Conservation (phyloP, 805 yeast genomes). For the Teunomyces tritomae region DNA sequence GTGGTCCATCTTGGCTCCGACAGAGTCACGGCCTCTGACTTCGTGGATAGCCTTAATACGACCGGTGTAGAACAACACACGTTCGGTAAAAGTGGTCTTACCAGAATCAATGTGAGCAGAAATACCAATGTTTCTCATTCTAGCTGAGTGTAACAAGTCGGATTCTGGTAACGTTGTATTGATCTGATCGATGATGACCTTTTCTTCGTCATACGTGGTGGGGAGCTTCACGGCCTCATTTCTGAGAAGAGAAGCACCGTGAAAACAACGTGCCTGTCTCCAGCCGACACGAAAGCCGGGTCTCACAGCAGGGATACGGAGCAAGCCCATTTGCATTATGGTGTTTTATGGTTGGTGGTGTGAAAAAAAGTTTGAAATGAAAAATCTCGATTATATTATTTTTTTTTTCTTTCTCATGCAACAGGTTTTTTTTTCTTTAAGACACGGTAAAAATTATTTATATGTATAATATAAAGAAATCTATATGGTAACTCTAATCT, state of each 20-base stretch:
- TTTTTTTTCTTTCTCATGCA: too few species aligned
- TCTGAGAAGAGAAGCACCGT: not conserved
- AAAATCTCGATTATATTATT: too few species aligned
- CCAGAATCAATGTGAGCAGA: slow-evolving; percentile 99
- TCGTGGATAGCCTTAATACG: slow-evolving; percentile 96
- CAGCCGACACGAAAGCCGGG: not conserved
- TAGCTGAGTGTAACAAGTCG: slow-evolving; percentile 51
- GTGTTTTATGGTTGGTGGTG: not conserved
- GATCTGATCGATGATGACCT: slow-evolving; percentile 61
- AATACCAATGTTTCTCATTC: slow-evolving; percentile 91
- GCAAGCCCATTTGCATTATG: slow-evolving; percentile 1
- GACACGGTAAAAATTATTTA: not conserved
- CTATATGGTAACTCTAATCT: slow-evolving; percentile 6
- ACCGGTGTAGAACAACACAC: slow-evolving; percentile 94
- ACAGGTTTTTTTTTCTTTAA: too few species aligned
- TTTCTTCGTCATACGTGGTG: slow-evolving; percentile 68
- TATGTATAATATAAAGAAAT: not conserved
- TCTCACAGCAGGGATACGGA: slow-evolving; percentile 3
- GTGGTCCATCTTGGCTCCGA: slow-evolving; percentile 99
- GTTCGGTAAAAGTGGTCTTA: slow-evolving; percentile 96
- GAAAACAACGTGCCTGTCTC: slow-evolving; percentile 4
- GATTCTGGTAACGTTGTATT: slow-evolving; percentile 45
- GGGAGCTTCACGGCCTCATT: slow-evolving; percentile 21
- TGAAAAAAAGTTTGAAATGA: not conserved
- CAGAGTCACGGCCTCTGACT: slow-evolving; percentile 94